Percentiles rank a stretch among this genome's conserved stretches.
phyloP scores from a whole-genome alignment of 2,329 filamentous ascomycete species.

The Fusarium begoniae region DNA sequence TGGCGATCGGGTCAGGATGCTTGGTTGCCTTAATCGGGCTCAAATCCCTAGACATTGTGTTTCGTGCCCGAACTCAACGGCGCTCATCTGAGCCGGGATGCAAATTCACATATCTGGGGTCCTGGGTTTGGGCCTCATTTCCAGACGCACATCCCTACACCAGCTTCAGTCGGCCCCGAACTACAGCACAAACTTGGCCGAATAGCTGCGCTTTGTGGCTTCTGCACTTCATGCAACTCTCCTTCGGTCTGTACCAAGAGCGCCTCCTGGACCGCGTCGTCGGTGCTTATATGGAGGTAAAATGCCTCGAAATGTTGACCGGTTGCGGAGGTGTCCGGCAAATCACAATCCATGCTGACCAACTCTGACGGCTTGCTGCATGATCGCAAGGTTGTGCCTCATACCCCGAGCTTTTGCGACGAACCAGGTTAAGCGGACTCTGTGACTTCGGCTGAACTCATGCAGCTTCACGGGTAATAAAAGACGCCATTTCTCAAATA shows the following conservation, averaged over 20 bases:
- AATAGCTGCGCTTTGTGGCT: slow-evolving; percentile 27
- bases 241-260: slow-evolving; percentile 33
- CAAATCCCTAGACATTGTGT: neutral
- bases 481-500: slow-evolving; percentile 13
- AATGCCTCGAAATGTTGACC: slow-evolving; percentile 33
- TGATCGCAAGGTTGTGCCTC: slow-evolving; percentile 35
- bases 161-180: slow-evolving; percentile 2
- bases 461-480: slow-evolving; percentile 19
- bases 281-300: slow-evolving; percentile 26
- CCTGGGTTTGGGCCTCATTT: slow-evolving; percentile 30
- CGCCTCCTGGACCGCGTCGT: slow-evolving; percentile 32
- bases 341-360: slow-evolving; percentile 27
- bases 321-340: slow-evolving; percentile 26
- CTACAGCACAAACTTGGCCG: slow-evolving; percentile 14
- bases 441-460: slow-evolving; percentile 22
- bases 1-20: slow-evolving; percentile 27
- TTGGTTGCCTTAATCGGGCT: slow-evolving; percentile 32
- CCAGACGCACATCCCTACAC: slow-evolving; percentile 10
- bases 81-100: slow-evolving; percentile 14
- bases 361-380: slow-evolving; percentile 31
- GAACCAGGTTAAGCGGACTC: neutral
- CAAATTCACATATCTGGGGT: slow-evolving; percentile 2
- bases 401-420: slow-evolving; percentile 2
- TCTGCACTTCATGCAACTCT: slow-evolving; percentile 28
- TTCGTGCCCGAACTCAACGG: slow-evolving; percentile 22